Conservation (phyloP, 2,329 filamentous ascomycete genomes). For the Fonsecaea pedrosoi region DNA sequence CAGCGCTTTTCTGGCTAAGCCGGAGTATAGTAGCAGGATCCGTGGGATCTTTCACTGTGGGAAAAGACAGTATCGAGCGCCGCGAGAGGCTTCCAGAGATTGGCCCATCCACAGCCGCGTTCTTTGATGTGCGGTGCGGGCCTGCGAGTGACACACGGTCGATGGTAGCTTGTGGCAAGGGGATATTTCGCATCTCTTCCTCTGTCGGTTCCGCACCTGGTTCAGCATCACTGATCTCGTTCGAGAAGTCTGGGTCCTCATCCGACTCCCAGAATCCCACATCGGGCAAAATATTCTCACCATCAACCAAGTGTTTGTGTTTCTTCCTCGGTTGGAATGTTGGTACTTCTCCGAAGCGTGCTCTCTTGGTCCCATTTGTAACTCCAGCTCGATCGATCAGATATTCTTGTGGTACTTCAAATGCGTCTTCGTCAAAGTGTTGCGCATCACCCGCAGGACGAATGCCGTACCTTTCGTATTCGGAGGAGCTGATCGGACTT, state of each 20-base stretch:
- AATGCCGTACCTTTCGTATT: conserved; percentile 43
- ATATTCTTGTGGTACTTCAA: conserved; percentile 45
- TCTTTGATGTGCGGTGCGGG: conserved; percentile 3
- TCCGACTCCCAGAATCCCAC: conserved; percentile 31
- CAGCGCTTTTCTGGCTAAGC: conserved; percentile 69
- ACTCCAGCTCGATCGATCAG: conserved; percentile 36
- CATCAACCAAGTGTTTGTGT: conserved; percentile 35
- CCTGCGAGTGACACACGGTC: conserved; percentile 1
- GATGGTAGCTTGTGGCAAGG: background rate
- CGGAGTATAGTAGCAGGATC: conserved; percentile 68
- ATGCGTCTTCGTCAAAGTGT: conserved; percentile 43
- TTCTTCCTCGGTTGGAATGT: conserved; percentile 31
- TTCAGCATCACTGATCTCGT: conserved; percentile 4
- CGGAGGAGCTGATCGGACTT: conserved; percentile 38
- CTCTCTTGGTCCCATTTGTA: conserved; percentile 37
- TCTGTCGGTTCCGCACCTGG: conserved; percentile 9
- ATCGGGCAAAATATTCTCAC: conserved; percentile 34
- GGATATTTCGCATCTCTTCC: conserved; percentile 13
- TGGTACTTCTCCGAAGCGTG: conserved; percentile 22
- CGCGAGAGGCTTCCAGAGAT: conserved; percentile 34
- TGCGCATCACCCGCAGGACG: conserved; percentile 38
- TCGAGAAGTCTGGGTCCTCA: conserved; percentile 26
- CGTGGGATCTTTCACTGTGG: conserved; percentile 77
- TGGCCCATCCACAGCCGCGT: conserved; percentile 7
- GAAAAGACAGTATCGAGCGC: conserved; percentile 66